Percentiles rank a stretch among this genome's conserved stretches.
These are phyloP conservation scores for Curvularia verruculosa DNA, from an alignment of 2,329 filamentous ascomycete species.

Conservation along the genomic window DNA sequence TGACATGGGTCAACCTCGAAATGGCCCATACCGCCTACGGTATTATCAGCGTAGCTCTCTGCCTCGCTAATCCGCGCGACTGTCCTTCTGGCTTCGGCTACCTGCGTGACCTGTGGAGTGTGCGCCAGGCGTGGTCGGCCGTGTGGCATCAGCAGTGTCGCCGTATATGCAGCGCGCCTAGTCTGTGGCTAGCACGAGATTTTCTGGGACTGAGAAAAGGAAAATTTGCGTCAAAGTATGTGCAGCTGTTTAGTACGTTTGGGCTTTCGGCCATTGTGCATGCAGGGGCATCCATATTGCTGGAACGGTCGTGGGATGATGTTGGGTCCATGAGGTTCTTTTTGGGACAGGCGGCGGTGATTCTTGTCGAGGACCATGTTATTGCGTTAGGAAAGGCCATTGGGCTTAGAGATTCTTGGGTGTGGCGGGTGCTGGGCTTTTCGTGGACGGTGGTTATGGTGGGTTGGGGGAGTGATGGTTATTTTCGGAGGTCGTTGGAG, in stretches of 20 bases:
- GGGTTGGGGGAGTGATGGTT: conserved; percentile 20
- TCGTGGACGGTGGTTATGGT: conserved; percentile 30
- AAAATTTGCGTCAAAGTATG: conserved; percentile 37
- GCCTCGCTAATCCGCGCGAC: conserved; percentile 30
- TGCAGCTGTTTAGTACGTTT: conserved; percentile 39
- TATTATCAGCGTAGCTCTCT: conserved; percentile 23
- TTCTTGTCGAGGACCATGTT: conserved; percentile 40
- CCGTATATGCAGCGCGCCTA: conserved; percentile 25
- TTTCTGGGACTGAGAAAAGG: conserved; percentile 30
- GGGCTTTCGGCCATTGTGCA: conserved; percentile 28
- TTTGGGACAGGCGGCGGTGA: conserved; percentile 32
- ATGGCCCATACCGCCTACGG: conserved; percentile 16
- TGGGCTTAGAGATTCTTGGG: conserved; percentile 19
- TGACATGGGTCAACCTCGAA: conserved; percentile 29
- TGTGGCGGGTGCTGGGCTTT: conserved; percentile 32
- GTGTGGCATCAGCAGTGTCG: conserved; percentile 39
- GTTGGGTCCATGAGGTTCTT: conserved; percentile 27
- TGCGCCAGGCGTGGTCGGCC: conserved; percentile 32
- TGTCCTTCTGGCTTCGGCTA: conserved; percentile 36
- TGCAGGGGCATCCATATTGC: conserved; percentile 24
- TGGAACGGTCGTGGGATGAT: conserved; percentile 18
- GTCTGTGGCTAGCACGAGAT: conserved; percentile 28
- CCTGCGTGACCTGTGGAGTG: conserved; percentile 21
- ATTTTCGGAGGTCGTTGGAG: conserved; percentile 5
- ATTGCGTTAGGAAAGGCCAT: conserved; percentile 30